Conservation (phyloP, 108 stramenopile genomes). For the Pseudonitzschia multistriata region DNA sequence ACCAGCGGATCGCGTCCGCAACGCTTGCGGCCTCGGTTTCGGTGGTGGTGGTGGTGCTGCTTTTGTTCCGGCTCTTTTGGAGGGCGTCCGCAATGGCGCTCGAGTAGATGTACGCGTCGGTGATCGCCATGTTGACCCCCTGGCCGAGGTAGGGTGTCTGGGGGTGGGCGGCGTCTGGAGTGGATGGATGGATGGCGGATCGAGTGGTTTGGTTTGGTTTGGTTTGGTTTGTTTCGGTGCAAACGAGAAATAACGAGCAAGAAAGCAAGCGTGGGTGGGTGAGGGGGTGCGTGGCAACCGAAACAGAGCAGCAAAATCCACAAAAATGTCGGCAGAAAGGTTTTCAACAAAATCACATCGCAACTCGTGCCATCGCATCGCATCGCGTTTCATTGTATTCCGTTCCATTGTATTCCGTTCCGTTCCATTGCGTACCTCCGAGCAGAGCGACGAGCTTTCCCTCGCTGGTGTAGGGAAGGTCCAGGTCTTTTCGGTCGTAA, state of each 20-base stretch:
- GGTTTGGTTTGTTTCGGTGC: too few relatives aligned
- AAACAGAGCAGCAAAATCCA: too few relatives aligned
- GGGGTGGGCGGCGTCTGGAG: constrained; percentile 24
- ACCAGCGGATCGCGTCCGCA: not conserved
- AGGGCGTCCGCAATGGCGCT: constrained; percentile 1
- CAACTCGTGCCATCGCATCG: too few relatives aligned
- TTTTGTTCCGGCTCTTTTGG: not conserved
- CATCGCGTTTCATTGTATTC: too few relatives aligned
- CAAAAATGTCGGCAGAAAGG: too few relatives aligned
- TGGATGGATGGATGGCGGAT: not conserved
- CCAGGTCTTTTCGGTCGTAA: constrained; percentile 26
- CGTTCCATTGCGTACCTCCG: constrained; percentile 3
- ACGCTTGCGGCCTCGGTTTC: not conserved
- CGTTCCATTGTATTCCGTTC: not conserved
- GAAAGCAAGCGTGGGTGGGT: too few relatives aligned
- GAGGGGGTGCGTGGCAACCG: too few relatives aligned
- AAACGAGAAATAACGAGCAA: too few relatives aligned
- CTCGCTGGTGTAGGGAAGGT: constrained; percentile 21
- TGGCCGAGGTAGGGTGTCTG: constrained; percentile 35
- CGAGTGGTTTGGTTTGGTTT: too few relatives aligned
- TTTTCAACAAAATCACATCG: too few relatives aligned
- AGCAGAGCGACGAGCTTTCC: constrained; percentile 26
- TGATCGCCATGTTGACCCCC: constrained; percentile 33
- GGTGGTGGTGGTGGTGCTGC: too few relatives aligned
- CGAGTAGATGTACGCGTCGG: constrained; percentile 29